Percentiles rank a stretch among this genome's conserved stretches.
Conservation (phyloP, 306 rosid genomes). For the Quercus robur region DNA sequence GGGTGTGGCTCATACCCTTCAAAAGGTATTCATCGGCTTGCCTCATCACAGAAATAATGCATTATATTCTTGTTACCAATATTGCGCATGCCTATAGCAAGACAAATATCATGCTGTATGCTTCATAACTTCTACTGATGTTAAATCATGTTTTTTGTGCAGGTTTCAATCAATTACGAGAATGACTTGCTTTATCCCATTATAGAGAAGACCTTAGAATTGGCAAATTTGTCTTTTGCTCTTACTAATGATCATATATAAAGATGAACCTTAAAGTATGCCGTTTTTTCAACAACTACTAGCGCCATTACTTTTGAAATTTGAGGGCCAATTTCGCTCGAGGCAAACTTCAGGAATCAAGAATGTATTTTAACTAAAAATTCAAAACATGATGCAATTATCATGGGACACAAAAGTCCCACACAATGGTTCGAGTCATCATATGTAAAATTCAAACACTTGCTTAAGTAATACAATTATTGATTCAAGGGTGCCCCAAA, state of each 20-base stretch:
- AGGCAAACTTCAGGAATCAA: no score
- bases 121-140: background rate
- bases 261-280: conserved; percentile 72
- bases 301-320: background rate
- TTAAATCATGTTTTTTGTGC: conserved; percentile 35
- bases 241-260: conserved; percentile 52
- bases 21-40: conserved; percentile 50
- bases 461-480: no score
- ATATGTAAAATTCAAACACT: no score
- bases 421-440: no score
- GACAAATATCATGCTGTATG: conserved; percentile 14
- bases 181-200: conserved; percentile 94
- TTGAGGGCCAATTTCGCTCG: no score
- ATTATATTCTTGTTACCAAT: background rate
- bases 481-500: no score
- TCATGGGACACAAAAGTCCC: no score
- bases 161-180: conserved; percentile 93
- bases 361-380: no score
- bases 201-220: conserved; percentile 64
- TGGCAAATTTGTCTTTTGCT: conserved; percentile 72
- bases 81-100: background rate
- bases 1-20: conserved; percentile 73
- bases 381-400: no score
- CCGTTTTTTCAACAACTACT: conserved; percentile 8
- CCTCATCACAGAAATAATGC: conserved; percentile 3